Base-by-base conservation (phyloP, 139 green algal species). In the Micractinium sp. region DNA sequence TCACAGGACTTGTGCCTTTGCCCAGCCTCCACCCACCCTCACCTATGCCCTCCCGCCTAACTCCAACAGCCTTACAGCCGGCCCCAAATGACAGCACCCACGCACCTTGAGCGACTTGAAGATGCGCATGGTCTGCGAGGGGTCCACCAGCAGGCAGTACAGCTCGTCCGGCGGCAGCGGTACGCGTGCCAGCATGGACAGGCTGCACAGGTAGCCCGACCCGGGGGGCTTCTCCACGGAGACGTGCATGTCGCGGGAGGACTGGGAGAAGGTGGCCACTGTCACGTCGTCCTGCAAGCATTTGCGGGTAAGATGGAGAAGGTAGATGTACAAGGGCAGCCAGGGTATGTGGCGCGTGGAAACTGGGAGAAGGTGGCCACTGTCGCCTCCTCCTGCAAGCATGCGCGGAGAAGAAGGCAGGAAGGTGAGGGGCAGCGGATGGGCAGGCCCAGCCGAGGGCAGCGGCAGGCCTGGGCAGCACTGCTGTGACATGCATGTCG, bases 31-130 rank as follows among this genome's bases (percentile, higher is more conserved):
- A 56, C 47, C 47, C 47, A 56, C 47, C 47, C 5, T 9, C 5
- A 56, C 5, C 9, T 9, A 56, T 9, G 47, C 47, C 47, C 47
- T 56, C 47, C 47, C 9, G 47, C 47, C 47, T 9, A 5, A 56
- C 47, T 56, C 47, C 5, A 56, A 56, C 47, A 5, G 47, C 47
- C 47, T 9, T 16, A 5, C 47, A 56, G 47, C 47, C 47, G 15
- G 25, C 66, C 22, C 22, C 23, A 73, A 19, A 73, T n/a, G 2
- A 19, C 66, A 73, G 4, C 22, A 27, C 9, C 31, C 27, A 14
- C 36, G 9, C 33, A 91, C 91, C 89, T 96, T 97, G 82, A 96
- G 92, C 31, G 79, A 86, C 35, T 90, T 91, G 80, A 96, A 96
- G 35, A 94, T 80, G 47, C 74, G 88, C 33, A 69, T 60, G 67